Evolutionary conservation across 805 yeast species (phyloP), one percentile per base, ranked within the genome.

Genomic region (Starmerella asiatica): DNA sequence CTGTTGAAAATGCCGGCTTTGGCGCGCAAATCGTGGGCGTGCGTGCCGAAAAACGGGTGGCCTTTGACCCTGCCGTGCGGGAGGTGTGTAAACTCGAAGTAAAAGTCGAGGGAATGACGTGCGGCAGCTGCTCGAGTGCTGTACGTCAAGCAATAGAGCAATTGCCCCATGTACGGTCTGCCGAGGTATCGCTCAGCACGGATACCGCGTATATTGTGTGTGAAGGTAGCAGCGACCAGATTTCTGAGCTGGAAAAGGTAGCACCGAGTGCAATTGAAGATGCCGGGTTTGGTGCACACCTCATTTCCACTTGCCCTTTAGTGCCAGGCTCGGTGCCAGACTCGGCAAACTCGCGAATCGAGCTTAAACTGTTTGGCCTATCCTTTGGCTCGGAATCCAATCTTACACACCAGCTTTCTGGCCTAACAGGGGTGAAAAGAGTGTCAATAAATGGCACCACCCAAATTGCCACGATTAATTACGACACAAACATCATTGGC

Each of bases 71-170:
- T n/a, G 15, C 35, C 18, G 24, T 7, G 26, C 28, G 6, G 3
- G 28, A 20, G 1, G 24, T 19, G 20, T 29, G 28, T 14, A 45
- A 32, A 11, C 21, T 52, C 23, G 50, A 47, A 32, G 36, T 59
- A 32, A 39, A 56, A 3, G 62, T 79, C 1, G 57, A 62, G 14
- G 96, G 96, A 2, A 88, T 86, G 96, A 86, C 97, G 2, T 88
- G 96, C 55, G 78, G 91, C 2, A 71, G 93, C 1, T 88, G 97
- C 56, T 69, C 80, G 0, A 67, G 77, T 2, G 64, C 91, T 0
- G 72, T 88, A 17, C 71, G 76, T 0, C 59, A 61, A 20, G 76
- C 76, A 1, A 52, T 83, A 21, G 60, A 65, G 39, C 53, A 53
- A 0, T 39, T 72, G 7, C 59, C 62, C 0, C 80, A 79, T 1